phyloP scores from a whole-genome alignment of 768 basidiomycete species.

The Chalciporus pseudorubinellus region DNA sequence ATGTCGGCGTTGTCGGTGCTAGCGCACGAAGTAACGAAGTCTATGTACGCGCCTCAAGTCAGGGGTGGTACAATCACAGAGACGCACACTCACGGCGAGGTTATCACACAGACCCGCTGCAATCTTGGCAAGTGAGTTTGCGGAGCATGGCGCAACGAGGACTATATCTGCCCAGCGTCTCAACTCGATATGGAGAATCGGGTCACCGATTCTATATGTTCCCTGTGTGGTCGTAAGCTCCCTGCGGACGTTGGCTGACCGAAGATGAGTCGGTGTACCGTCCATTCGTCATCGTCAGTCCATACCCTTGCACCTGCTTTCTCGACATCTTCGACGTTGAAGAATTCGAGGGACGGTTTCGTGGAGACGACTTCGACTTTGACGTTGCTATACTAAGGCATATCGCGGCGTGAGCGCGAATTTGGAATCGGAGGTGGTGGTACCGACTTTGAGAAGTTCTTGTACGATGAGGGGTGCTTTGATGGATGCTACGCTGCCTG shows the following conservation, averaged over 20 bases:
- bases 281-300: slow-evolving; percentile 93
- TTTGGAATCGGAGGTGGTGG: background rate
- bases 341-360: slow-evolving; percentile 76
- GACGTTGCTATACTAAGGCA: slow-evolving; percentile 63
- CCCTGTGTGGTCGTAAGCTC: slow-evolving; percentile 41
- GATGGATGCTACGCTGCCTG: slow-evolving; percentile 94
- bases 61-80: background rate
- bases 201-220: slow-evolving; percentile 77
- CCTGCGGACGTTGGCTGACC: no score
- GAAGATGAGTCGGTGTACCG: slow-evolving; percentile 44
- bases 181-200: slow-evolving; percentile 95
- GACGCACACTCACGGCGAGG: slow-evolving; percentile 52
- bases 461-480: slow-evolving; percentile 88
- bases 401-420: background rate
- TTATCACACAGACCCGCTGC: slow-evolving; percentile 89
- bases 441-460: slow-evolving; percentile 64
- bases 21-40: slow-evolving; percentile 83
- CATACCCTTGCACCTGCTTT: slow-evolving; percentile 64
- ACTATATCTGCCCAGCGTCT: slow-evolving; percentile 94
- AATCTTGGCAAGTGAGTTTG: slow-evolving; percentile 95
- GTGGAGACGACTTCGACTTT: slow-evolving; percentile 84
- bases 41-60: slow-evolving; percentile 33
- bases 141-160: slow-evolving; percentile 92
- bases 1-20: slow-evolving; percentile 80
- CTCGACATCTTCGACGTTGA: slow-evolving; percentile 50